Evolutionary conservation across 768 basidiomycete species (phyloP), one percentile per base, ranked within the genome.

Genomic region (Hygrophoropsis aurantiaca): DNA sequence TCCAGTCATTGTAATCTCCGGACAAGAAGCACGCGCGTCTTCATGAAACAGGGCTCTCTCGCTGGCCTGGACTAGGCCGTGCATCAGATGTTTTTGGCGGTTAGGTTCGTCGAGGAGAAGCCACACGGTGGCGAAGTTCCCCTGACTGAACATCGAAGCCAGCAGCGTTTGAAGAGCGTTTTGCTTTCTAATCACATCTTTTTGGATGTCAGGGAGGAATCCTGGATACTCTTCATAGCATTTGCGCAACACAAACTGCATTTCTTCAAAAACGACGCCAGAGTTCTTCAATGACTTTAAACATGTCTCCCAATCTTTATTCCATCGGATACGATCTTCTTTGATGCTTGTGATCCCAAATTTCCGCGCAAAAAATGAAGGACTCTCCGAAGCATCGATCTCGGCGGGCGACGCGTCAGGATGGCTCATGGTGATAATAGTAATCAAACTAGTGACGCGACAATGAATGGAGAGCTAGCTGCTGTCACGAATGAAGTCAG

Each of bases 241-340:
- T 2, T 1, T 8, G 5, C 13, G 20, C 16, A 7, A 2, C 13
- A 46, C 18, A 19, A 9, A 3, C 18, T 33, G 27, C 1, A 57
- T 42, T 10, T 18, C 21, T 26, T 49, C 26, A 39, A 53, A 49
- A 19, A 51, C 51, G 32, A 55, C 44, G 5, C 40, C 45, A 11
- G 57, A 40, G 5, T 43, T 47, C 27, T 30, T 13, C 11, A 42
- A 43, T 15, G 51, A 47, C 8, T 40, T 40, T 6, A 53, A 42
- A 19, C 39, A 48, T 33, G 50, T 51, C 36, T 59, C 57, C 54
- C 57, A 59, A 25, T 57, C 53, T 23, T 53, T 51, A 44, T 59
- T 45, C 58, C 58, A 59, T 19, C 40, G 54, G 19, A 40, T 24
- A 19, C 21, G 47, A 26, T 58, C 48, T 27, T 48, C 23, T 34